Conservation (phyloP, 164 flowering plant genomes). For the Tinospora cordifolia region DNA sequence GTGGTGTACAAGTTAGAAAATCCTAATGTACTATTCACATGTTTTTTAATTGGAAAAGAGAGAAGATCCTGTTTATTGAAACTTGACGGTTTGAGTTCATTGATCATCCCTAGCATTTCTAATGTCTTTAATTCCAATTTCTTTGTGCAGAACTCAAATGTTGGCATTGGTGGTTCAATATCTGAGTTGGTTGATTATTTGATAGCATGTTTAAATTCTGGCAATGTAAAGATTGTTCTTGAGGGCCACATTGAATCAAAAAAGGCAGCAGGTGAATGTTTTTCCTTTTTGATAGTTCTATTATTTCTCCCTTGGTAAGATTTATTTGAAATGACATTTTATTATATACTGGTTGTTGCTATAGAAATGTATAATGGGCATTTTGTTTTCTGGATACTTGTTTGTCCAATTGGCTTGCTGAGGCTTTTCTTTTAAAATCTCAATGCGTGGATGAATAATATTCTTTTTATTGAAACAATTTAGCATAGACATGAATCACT, state of each 20-base stretch:
- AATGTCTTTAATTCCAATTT: neutral
- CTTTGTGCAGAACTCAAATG: conserved; percentile 46
- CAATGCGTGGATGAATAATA: neutral
- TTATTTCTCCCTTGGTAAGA: neutral
- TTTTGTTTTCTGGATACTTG: neutral
- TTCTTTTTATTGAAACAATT: neutral
- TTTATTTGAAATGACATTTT: neutral
- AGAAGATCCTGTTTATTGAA: neutral
- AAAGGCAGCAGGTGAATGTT: conserved; percentile 18
- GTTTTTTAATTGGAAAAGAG: neutral
- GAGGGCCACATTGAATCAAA: conserved; percentile 23
- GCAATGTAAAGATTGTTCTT: conserved; percentile 57
- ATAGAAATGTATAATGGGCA: neutral
- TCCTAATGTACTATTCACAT: neutral
- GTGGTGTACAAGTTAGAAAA: neutral
- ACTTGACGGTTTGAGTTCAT: neutral
- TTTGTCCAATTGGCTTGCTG: neutral
- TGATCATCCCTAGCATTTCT: neutral
- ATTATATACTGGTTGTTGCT: neutral
- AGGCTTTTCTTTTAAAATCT: neutral
- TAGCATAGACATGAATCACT: neutral
- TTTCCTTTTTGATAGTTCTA: neutral
- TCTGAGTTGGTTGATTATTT: conserved; percentile 66
- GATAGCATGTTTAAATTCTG: conserved; percentile 49
- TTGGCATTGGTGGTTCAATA: conserved; percentile 75